Conservation (phyloP, 495 filamentous ascomycete genomes). For the Penicillium steckii region DNA sequence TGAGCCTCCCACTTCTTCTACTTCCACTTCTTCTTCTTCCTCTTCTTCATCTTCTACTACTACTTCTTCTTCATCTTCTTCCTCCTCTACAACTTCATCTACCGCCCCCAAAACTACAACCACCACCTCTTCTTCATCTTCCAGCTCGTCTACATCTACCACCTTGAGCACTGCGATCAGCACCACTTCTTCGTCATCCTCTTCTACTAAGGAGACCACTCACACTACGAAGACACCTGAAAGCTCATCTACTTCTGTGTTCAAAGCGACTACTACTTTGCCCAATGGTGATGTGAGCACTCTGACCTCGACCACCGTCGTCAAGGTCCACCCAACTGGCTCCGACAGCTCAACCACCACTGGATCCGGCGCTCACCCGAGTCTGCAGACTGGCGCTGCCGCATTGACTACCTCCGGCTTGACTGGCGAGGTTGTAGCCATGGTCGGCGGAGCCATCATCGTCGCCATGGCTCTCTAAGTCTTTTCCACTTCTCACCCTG, state of each 20-base stretch:
- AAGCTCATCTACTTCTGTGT: constrained; percentile 34
- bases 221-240: constrained; percentile 33
- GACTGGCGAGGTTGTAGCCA: constrained; percentile 39
- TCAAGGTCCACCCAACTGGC: constrained; percentile 32
- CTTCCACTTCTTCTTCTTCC: constrained; percentile 9
- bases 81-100: constrained; percentile 34
- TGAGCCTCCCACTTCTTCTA: constrained; percentile 7
- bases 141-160: constrained; percentile 33
- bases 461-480: constrained; percentile 40
- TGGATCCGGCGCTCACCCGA: constrained; percentile 27
- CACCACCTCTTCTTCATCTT: not conserved
- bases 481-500: not conserved
- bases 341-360: constrained; percentile 19
- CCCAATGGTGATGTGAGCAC: constrained; percentile 62
- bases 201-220: constrained; percentile 27
- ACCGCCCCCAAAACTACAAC: constrained; percentile 45
- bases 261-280: constrained; percentile 58
- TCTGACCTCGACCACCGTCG: constrained; percentile 47
- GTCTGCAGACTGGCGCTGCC: constrained; percentile 44
- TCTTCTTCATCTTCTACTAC: constrained; percentile 7
- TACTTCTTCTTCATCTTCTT: constrained; percentile 13
- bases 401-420: constrained; percentile 30
- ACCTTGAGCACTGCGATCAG: constrained; percentile 29
- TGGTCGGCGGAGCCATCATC: constrained; percentile 43
- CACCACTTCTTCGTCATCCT: constrained; percentile 17